Evolutionary conservation across 805 yeast species (phyloP), one percentile per base, ranked within the genome.

Genomic region (Kazachstania martiniae): DNA sequence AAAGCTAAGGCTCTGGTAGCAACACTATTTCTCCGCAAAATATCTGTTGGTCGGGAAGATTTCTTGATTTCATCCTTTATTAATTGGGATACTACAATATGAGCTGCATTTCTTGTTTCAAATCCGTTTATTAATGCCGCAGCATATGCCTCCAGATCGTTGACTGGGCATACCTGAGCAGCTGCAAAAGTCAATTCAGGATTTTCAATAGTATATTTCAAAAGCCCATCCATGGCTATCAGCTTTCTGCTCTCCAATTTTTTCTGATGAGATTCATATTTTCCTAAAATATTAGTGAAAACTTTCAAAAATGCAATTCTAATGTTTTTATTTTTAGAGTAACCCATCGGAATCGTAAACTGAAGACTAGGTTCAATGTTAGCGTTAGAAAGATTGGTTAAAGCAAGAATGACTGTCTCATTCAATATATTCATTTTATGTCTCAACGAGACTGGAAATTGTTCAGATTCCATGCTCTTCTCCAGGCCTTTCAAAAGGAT

Each of bases 311-410:
- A 82, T 0, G 93, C 74, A 8, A 77, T 62, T 38, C 91, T 62
- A 18, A 83, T 75, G 33, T 74, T 67, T 10, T 60, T 54, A 49
- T 80, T 79, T 15, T 68, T 68, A 44, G 83, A 83, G 45, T 75
- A 82, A 0, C 93, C 91, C 50, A 84, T 66, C 0, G 91, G 86
- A 12, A 84, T 53, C 3, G 87, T 85, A 51, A 72, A 73, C 32
- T 73, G 74, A 44, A 85, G 59, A 6, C 94, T 94, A 16, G 81
- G 75, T 34, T 78, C 85, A 5, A 78, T 74, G 45, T 85, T 85
- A 4, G 83, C 68, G 43, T 72, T 75, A 28, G 85, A 62, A 32
- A 85, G 53, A 41, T 80, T 80, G 2, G 86, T 74, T 31, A 84
- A 61, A 14, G 82, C 74, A 15, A 63, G 59, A 33, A 83, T 71